Percentiles rank a stretch among this genome's conserved stretches.
These are phyloP conservation scores for Falciphora oryzae DNA, from an alignment of 2,329 filamentous ascomycete species.

Conservation along the genomic window DNA sequence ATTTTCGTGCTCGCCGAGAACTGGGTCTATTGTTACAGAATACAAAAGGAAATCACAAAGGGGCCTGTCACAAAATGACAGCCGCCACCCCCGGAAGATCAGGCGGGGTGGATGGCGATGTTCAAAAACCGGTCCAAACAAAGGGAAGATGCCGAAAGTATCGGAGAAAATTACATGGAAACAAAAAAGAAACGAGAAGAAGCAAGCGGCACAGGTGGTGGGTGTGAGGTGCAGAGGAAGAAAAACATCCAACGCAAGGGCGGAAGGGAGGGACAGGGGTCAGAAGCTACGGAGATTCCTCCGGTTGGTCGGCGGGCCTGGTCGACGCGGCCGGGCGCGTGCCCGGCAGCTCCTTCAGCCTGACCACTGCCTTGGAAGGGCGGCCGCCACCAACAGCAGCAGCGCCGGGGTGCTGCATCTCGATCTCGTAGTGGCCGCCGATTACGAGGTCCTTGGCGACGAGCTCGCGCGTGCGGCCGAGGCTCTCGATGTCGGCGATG, in stretches of 20 bases:
- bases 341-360: neutral
- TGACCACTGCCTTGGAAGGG: conserved; percentile 1
- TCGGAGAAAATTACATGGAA: neutral
- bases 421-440: conserved; percentile 71
- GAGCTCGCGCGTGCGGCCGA: conserved; percentile 88
- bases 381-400: neutral
- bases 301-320: neutral
- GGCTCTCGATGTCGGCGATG: conserved; percentile 87
- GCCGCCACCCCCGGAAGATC: neutral
- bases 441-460: conserved; percentile 92
- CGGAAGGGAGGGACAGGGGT: neutral
- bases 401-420: neutral
- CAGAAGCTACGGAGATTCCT: neutral
- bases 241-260: neutral
- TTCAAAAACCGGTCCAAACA: neutral
- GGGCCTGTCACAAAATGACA: neutral
- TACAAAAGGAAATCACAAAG: conserved; percentile 1
- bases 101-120: neutral
- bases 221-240: neutral
- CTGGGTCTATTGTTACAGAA: neutral
- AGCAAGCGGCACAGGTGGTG: neutral
- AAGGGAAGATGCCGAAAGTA: neutral
- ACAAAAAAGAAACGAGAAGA: neutral
- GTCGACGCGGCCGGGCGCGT: neutral
- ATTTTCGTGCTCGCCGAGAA: neutral